Base-by-base conservation (phyloP, 2,329 filamentous ascomycete species). In the Colletotrichum sp. region DNA sequence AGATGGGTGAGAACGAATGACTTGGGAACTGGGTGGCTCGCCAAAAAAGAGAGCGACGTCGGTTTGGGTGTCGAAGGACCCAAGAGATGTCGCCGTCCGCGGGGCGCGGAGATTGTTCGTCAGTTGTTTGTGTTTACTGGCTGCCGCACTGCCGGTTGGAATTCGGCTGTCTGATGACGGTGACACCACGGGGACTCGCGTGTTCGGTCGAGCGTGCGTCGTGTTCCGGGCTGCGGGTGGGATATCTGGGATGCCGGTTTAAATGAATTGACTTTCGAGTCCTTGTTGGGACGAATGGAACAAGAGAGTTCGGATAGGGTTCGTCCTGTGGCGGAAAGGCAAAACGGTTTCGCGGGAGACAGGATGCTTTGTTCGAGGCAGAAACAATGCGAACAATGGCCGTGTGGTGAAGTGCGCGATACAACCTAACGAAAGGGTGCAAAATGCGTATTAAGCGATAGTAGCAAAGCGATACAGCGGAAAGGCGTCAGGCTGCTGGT, bases 381-480 rank as follows among this genome's bases (percentile, higher is more conserved):
- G 65, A 55, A 24, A 52, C 39, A 55, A 30, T 26, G 34, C 30
- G 24, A 28, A 62, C 59, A 39, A 36, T 26, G 18, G 67, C 39
- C 18, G 39, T 49, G 18, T 30, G 52, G 21, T 21, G 32, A 36
- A 18, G 16, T 32, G 68, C 5, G 34, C 32, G 36, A 32, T 18
- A 63, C 68, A 70, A 70, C 68, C 68, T 70, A 62, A 66, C 39
- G 30, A 60, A 63, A 49, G 32, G 59, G 70, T 76, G 39, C 16
- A 34, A 13, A 39, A 36, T 28, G 30, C 57, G 63, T 65, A 69
- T 73, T 62, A 76, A 73, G 73, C 73, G 73, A 76, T 55, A 28
- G 73, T 73, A 13, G 32, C 16, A 67, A 24, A 57, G 63, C 13
- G 34, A 52, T 60, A 59, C 21, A 30, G 59, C 13, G 55, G 24